A percentile compares a stretch with the other conserved stretches of the same genome.
phyloP scores from a whole-genome alignment of 345 rosid species.

The Murraya koenigii region DNA sequence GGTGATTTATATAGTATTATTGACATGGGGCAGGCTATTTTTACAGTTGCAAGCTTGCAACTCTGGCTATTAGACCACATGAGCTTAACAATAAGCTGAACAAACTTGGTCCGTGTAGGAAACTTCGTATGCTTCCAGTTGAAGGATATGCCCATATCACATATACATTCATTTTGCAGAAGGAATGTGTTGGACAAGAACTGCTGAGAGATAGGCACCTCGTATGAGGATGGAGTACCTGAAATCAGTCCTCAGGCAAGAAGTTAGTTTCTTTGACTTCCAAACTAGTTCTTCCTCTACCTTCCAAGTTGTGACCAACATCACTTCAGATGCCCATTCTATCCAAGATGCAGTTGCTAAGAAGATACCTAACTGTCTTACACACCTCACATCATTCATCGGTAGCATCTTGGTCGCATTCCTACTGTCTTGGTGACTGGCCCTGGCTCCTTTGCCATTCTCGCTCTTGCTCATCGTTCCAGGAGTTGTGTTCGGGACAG shows the following conservation, averaged over 20 bases:
- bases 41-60: not conserved
- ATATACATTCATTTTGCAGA: conserved; percentile 25
- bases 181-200: conserved; percentile 59
- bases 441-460: conserved; percentile 48
- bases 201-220: conserved; percentile 53
- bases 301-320: conserved; percentile 40
- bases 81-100: not conserved
- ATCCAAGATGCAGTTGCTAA: conserved; percentile 49
- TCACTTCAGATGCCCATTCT: conserved; percentile 45
- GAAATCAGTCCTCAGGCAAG: conserved; percentile 43
- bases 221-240: conserved; percentile 45
- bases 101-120: not conserved
- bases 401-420: conserved; percentile 35
- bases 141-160: not conserved
- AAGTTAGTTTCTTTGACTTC: conserved; percentile 49
- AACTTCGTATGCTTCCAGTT: not conserved
- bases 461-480: conserved; percentile 42
- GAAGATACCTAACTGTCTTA: conserved; percentile 43
- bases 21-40: not conserved
- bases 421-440: conserved; percentile 48
- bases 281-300: conserved; percentile 35
- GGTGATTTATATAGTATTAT: not conserved
- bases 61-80: not conserved
- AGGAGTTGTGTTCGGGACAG: conserved; percentile 43
- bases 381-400: conserved; percentile 42